Percentiles rank a stretch among this genome's conserved stretches.
These are phyloP conservation scores for Metschnikowia kofuensis DNA, from an alignment of 805 yeast genomes.

Conservation along the genomic window DNA sequence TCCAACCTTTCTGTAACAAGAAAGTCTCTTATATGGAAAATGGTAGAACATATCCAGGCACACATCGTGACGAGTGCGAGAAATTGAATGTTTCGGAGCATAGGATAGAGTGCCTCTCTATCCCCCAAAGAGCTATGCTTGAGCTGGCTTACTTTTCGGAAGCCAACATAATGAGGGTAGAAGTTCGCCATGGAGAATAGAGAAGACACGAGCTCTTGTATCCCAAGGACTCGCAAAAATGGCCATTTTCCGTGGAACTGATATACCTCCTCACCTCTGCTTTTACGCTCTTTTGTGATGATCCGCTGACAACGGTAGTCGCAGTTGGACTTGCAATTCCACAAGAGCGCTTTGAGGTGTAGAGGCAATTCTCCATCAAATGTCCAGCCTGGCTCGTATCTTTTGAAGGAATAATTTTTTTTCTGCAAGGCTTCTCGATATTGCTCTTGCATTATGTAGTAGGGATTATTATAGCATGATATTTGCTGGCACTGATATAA, in stretches of 20 bases:
- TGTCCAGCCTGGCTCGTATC: conserved; percentile 30
- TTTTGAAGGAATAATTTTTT: conserved; percentile 18
- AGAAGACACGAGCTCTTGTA: conserved; percentile 82
- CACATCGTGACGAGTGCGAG: conserved; percentile 61
- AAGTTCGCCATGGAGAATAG: conserved; percentile 63
- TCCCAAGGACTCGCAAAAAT: conserved; percentile 68
- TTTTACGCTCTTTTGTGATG: conserved; percentile 55
- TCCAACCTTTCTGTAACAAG: conserved; percentile 79
- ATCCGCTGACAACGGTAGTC: conserved; percentile 90
- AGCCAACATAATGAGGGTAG: conserved; percentile 25
- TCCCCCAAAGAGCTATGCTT: conserved; percentile 1
- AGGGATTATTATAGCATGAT: conserved; percentile 30
- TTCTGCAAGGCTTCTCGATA: conserved; percentile 17
- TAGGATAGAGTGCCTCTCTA: conserved; percentile 1
- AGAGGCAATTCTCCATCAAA: conserved; percentile 43
- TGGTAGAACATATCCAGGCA: conserved; percentile 85
- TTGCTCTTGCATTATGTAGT: conserved; percentile 25
- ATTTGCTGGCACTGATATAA: conserved; percentile 46
- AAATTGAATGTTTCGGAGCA: conserved; percentile 29
- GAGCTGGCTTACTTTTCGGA: conserved; percentile 7
- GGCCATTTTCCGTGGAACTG: conserved; percentile 99
- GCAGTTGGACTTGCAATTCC: conserved; percentile 57
- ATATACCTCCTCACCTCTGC: conserved; percentile 49
- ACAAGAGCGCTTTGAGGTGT: conserved; percentile 43
- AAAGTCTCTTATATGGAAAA: conserved; percentile 87